Evolutionary conservation across 371 early-diverging fungal species (phyloP), one percentile per base, ranked within the genome.

Genomic region (Mucor saturninus): DNA sequence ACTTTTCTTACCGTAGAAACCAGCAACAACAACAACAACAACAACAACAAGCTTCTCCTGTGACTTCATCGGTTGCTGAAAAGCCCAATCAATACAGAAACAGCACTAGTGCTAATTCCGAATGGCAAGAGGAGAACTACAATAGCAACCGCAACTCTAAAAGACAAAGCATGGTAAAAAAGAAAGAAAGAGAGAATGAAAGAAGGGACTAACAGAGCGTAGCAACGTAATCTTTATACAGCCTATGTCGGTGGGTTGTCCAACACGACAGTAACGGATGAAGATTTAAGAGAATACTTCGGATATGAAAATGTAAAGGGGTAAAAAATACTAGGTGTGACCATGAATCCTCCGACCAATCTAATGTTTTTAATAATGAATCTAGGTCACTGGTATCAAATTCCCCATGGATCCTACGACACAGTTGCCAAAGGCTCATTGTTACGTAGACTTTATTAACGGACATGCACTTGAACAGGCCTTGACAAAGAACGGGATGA

Each of bases 1-100:
- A 84, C 59, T 84, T 86, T 39, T 76, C 85, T 40, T 86, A 84
- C 63, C 74, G 86, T 51, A 77, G 76, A 51, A 76, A 74, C 53
- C 72, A 73, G 21, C 57, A 62, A 43, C 71, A 21, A 21, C 21
- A 21, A 21, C 21, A 21, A 21, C 21, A 21, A 21, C 21, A 21
- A 21, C 21, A 21, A 21, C 21, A 21, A 21, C 21, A 21, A 21
- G 21, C 51, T 37, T 29, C 35, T 28, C 39, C 65, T 15, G 54
- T 69, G 5, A 53, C 72, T 14, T 59, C 72, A 43, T 50, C 67
- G 6, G 53, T 68, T 50, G 43, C 65, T 42, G 75, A 68, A 28
- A 65, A 67, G 45, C 67, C 76, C 0, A 69, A 69, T 55, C 72
- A 76, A 62, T 67, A 69, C 55, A 69, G 61, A 61, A 53, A 61